Base-by-base conservation (phyloP, 345 rosid species). In the Erysimum cheiranthoides region DNA sequence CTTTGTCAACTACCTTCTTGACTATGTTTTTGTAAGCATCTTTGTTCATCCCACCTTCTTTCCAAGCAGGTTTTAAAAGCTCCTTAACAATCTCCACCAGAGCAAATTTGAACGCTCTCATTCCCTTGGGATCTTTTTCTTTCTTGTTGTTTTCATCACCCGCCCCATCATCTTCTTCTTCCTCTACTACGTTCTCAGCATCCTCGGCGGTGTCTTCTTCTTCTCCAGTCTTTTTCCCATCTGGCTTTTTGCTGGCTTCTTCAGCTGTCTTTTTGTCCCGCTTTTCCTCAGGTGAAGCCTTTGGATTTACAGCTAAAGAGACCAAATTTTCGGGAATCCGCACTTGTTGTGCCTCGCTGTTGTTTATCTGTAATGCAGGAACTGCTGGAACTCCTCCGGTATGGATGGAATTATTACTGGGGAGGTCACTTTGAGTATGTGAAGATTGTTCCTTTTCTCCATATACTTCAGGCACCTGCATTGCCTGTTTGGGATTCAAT, bases 1-100 rank as follows among this genome's bases (percentile, higher is more conserved):
- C 98, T 83, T 95, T 95, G 71, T 90, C 97, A 6, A 95, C 99
- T 30, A 87, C 99, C 73, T 90, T 95, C 92, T 93, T 95, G 72
- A 92, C 99, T 45, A 92, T 88, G 82, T 86, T 90, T 82, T 95
- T 95, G 87, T 92, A 92, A 17, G 84, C 89, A 18, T 95, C 97
- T 82, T 95, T 95, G 80, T 82, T 87, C 70, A 95, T 76, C 64
- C 88, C 96, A 57, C 98, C 98, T 71, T 90, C 99, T 85, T 87
- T 95, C 98, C 98, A 95, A 14, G 87, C 67, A 46, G 99, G 98
- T 80, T 95, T 95, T 58, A 95, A 77, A 70, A 89, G 87, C 80
- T 92, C 97, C 86, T 95, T 92, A n/a, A 89, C 90, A 73, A 82
- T 85, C 85, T 95, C 98, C 38, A 86, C 96, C 0, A 92, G 86